Evolutionary conservation across 305 asterid species (phyloP).

Genomic region (Vinca major): DNA sequence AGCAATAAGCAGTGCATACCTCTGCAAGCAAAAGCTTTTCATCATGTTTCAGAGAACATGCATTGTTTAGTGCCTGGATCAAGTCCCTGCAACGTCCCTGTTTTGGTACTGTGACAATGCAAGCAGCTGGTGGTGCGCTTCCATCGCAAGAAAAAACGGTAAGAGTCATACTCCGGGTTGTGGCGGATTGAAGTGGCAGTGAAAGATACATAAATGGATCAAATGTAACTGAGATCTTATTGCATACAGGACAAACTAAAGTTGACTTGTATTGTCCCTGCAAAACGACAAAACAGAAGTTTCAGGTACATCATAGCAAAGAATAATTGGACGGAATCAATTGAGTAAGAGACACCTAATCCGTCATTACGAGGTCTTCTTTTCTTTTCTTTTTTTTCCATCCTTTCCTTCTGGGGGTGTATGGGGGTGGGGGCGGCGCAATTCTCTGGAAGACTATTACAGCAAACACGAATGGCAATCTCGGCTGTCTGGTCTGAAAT

Average conservation of each 20-base stretch:
- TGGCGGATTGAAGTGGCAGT: slow-evolving; percentile 84
- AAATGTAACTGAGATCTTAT: slow-evolving; percentile 85
- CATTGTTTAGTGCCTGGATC: slow-evolving; percentile 69
- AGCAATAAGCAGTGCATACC: slow-evolving; percentile 34
- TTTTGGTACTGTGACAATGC: slow-evolving; percentile 76
- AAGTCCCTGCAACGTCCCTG: slow-evolving; percentile 97
- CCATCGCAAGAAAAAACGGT: slow-evolving; percentile 95
- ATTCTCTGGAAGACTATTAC: too few relatives aligned
- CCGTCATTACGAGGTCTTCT: neutral
- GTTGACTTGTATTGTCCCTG: slow-evolving; percentile 99
- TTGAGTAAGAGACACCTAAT: neutral
- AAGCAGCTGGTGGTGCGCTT: slow-evolving; percentile 79
- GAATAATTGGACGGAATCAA: neutral
- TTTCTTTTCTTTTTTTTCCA: neutral
- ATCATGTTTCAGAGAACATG: slow-evolving; percentile 68
- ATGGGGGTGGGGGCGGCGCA: too few relatives aligned
- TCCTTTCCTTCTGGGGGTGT: neutral
- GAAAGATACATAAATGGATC: slow-evolving; percentile 99
- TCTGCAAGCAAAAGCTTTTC: slow-evolving; percentile 95
- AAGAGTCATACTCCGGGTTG: slow-evolving; percentile 80
- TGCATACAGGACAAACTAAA: slow-evolving; percentile 88
- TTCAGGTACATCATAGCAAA: neutral
- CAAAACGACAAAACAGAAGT: slow-evolving; percentile 16
- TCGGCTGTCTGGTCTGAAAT: too few relatives aligned
- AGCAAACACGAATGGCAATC: too few relatives aligned